phyloP scores from a whole-genome alignment of 345 rosid genomes.

The Durio zibethinus region DNA sequence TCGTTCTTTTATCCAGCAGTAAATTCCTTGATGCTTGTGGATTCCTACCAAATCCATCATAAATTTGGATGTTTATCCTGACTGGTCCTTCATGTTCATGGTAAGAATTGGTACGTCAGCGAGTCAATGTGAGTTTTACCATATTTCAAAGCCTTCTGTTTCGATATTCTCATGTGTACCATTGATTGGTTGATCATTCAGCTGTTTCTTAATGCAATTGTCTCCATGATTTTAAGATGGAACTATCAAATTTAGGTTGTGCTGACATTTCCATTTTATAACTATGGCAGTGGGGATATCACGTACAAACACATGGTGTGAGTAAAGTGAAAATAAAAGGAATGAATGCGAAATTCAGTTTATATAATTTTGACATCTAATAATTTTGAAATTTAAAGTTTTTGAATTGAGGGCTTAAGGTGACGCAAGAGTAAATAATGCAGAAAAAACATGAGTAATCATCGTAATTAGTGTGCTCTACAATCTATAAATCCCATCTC shows the following conservation, averaged over 20 bases:
- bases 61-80: neutral
- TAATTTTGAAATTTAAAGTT: too few species aligned
- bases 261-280: neutral
- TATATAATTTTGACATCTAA: too few species aligned
- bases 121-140: neutral
- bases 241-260: neutral
- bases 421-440: constrained; percentile 31
- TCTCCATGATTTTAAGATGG: neutral
- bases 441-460: constrained; percentile 47
- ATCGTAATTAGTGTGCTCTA: neutral
- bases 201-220: neutral
- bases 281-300: constrained; percentile 2
- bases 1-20: neutral
- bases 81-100: neutral
- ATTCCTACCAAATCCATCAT: neutral
- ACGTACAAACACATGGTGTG: constrained; percentile 23
- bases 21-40: neutral
- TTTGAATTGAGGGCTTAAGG: constrained; percentile 8
- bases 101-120: neutral
- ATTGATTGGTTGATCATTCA: neutral
- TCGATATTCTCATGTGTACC: too few species aligned
- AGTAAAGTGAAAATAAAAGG: neutral
- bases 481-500: constrained; percentile 24
- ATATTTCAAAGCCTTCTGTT: too few species aligned
- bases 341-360: too few species aligned